phyloP scores from a whole-genome alignment of 164 flowering plant genomes.

The Platanus orientalis region DNA sequence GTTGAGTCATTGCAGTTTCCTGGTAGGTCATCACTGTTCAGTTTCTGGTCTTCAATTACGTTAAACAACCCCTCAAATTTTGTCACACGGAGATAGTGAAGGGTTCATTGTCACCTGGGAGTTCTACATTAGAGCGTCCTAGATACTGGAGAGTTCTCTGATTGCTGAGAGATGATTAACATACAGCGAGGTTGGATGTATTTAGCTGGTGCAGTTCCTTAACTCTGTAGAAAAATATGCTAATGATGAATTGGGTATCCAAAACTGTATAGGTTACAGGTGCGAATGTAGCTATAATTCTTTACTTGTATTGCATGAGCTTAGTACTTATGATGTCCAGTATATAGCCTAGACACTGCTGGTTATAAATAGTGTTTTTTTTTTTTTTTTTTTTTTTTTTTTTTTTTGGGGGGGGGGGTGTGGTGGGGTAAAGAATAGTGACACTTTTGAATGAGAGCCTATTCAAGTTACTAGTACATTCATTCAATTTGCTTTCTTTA shows the following conservation, averaged over 20 bases:
- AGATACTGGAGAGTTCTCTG: slow-evolving; percentile 13
- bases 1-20: neutral
- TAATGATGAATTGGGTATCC: neutral
- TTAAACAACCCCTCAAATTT: slow-evolving; percentile 11
- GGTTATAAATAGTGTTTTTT: too few relatives aligned
- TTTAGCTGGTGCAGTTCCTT: neutral
- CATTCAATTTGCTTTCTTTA: too few relatives aligned
- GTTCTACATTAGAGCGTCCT: slow-evolving; percentile 1
- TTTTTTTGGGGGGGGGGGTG: too few relatives aligned
- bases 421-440: too few relatives aligned
- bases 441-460: too few relatives aligned
- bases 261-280: neutral
- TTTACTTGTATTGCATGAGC: neutral
- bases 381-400: too few relatives aligned
- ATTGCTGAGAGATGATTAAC: slow-evolving; percentile 10
- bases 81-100: slow-evolving; percentile 6
- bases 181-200: neutral
- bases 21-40: neutral
- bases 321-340: too few relatives aligned
- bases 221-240: neutral
- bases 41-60: slow-evolving; percentile 14
- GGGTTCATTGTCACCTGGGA: slow-evolving; percentile 10
- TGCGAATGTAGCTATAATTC: neutral
- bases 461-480: too few relatives aligned
- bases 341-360: too few relatives aligned